phyloP scores from a whole-genome alignment of 768 basidiomycete species.

The Amanita rubescens region DNA sequence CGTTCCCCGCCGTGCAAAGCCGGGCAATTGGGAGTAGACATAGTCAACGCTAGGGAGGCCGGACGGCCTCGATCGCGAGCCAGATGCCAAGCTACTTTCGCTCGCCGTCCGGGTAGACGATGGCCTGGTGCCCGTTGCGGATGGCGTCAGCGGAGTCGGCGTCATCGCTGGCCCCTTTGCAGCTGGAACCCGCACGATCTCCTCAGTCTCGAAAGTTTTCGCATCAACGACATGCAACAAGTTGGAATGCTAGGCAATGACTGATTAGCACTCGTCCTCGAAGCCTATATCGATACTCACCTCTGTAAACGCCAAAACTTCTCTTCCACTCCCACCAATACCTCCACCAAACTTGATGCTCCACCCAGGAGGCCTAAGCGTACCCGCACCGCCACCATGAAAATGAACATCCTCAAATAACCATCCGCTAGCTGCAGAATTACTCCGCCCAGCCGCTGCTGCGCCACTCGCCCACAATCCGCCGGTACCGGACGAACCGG shows the following conservation, averaged over 20 bases:
- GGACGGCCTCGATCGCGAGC: constrained; percentile 1
- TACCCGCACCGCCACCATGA: constrained; percentile 55
- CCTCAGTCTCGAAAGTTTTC: constrained; percentile 73
- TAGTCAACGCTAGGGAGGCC: background rate
- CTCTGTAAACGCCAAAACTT: constrained; percentile 88
- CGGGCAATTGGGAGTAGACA: constrained; percentile 8
- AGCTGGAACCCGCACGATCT: constrained; percentile 53
- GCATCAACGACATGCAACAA: constrained; percentile 83
- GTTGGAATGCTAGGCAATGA: constrained; percentile 57
- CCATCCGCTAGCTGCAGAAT: constrained; percentile 5
- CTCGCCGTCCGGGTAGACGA: constrained; percentile 1
- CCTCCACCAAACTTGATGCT: constrained; percentile 80
- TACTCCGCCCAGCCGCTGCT: constrained; percentile 36
- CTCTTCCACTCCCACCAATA: constrained; percentile 43
- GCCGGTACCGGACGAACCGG: constrained; percentile 5
- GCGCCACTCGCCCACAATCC: constrained; percentile 17
- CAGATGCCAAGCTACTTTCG: constrained; percentile 9
- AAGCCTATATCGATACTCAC: constrained; percentile 31
- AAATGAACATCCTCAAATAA: constrained; percentile 51
- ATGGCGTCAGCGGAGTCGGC: constrained; percentile 7
- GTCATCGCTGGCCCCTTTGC: constrained; percentile 15
- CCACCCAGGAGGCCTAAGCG: constrained; percentile 65
- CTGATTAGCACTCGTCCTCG: background rate
- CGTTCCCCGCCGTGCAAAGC: background rate
- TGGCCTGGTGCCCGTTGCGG: background rate